phyloP scores from a whole-genome alignment of 164 flowering plant species.

The Liriodendron chinense region DNA sequence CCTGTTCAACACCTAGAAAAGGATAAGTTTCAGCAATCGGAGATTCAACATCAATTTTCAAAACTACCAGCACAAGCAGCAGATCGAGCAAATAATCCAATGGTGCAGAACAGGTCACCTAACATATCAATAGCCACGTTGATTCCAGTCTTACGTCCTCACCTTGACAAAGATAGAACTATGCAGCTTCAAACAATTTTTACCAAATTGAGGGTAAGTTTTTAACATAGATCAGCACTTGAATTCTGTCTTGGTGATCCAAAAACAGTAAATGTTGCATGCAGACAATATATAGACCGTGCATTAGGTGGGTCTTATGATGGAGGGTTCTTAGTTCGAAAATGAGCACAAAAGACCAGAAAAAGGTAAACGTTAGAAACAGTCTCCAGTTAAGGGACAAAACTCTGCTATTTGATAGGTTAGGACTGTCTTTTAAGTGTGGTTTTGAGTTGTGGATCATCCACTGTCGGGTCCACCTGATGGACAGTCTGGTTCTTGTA shows the following conservation, averaged over 20 bases:
- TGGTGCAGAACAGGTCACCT: conserved; percentile 38
- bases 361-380: too few species aligned
- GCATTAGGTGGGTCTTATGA: too few species aligned
- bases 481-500: too few species aligned
- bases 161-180: conserved; percentile 81
- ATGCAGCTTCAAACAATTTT: conserved; percentile 70
- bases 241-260: not conserved
- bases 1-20: conserved; percentile 29
- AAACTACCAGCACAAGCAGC: conserved; percentile 30
- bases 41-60: conserved; percentile 40
- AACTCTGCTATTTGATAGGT: too few species aligned
- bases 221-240: not conserved
- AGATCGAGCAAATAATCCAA: conserved; percentile 34
- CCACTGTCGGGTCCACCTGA: too few species aligned
- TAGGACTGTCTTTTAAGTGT: too few species aligned
- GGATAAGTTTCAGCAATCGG: conserved; percentile 29
- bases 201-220: conserved; percentile 61
- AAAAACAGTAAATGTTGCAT: not conserved
- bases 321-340: too few species aligned
- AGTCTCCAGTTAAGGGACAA: too few species aligned
- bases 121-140: conserved; percentile 63
- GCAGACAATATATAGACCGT: not conserved
- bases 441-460: too few species aligned
- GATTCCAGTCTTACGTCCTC: conserved; percentile 69
- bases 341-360: too few species aligned